A percentile compares a stretch with the other conserved stretches of the same genome.
phyloP scores from a whole-genome alignment of 352 stramenopile genomes.

The Achlya hypogyna region DNA sequence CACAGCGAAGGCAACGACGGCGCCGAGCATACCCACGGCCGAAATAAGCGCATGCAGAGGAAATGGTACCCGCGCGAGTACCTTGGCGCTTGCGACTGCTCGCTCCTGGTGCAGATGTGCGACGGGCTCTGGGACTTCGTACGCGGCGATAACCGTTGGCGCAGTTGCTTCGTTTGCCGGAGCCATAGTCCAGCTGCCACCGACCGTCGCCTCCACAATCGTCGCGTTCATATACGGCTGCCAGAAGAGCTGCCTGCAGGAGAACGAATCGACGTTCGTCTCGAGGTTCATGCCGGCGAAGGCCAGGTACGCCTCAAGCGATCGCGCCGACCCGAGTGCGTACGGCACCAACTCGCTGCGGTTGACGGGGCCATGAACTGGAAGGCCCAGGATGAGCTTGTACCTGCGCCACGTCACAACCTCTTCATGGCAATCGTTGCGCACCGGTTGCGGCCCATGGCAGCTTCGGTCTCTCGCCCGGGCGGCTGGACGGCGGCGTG shows the following conservation, averaged over 20 bases:
- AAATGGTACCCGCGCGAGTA: not conserved
- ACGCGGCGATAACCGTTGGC: not conserved
- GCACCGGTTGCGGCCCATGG: not conserved
- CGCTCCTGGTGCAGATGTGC: too few relatives aligned
- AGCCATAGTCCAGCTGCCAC: not conserved
- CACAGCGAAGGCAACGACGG: not conserved
- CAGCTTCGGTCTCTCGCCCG: not conserved
- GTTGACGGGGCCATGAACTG: not conserved
- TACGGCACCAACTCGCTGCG: not conserved
- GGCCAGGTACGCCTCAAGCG: not conserved
- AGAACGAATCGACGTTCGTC: not conserved
- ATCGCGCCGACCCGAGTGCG: not conserved
- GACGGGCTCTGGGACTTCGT: too few relatives aligned
- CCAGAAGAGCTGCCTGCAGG: slow-evolving; percentile 15
- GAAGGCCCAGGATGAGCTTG: not conserved
- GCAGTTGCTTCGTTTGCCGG: not conserved
- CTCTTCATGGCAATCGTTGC: not conserved
- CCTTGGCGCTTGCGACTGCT: not conserved
- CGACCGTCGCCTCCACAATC: not conserved
- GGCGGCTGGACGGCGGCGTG: not conserved
- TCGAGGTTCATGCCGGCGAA: slow-evolving; percentile 14
- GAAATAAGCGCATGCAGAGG: slow-evolving; percentile 2
- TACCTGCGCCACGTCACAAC: not conserved
- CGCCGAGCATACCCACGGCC: not conserved
- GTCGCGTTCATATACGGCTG: slow-evolving; percentile 1